Base-by-base conservation (phyloP, 2,329 filamentous ascomycete genomes). In the Plenodomus biglobosus region DNA sequence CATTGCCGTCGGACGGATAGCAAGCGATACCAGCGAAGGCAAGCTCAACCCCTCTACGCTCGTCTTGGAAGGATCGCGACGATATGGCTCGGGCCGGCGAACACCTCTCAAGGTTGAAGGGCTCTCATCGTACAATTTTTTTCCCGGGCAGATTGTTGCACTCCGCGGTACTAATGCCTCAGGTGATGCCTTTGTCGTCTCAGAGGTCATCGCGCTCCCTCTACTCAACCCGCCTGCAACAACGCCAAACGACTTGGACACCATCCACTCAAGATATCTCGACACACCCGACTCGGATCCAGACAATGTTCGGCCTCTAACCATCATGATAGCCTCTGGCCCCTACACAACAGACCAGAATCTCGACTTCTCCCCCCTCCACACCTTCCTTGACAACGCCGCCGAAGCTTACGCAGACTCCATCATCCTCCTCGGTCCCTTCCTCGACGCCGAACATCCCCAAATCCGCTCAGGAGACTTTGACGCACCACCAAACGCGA, bases 341-440 rank as follows among this genome's bases (percentile, higher is more conserved):
- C 94, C 94, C 0, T 99, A 95, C 72, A 96, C 92, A 0, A 85
- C 91, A 2, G 92, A 97, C 59, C 88, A 92, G 63, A 95, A 95
- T 65, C 84, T 99, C 38, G 87, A 91, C 57, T 99, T 92, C 66
- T 88, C 95, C 63, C 88, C 92, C 7, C 77, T 99, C 1, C 85
- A 91, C 62, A 84, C 88, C 22, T 80, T 99, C 15, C 92, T 92
- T 67, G 81, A 82, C 58, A 85, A 86, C 61, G 91, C 92, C 8
- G 85, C 84, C 15, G 84, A 90, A 55, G 82, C 80, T 18, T 85
- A 83, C 55, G 88, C 86, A 10, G 94, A 99, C 68, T 83, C 84
- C 2, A 75, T 99, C 21, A 80, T 97, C 37, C 78, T 99, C 8
- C 78, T 83, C 3, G 94, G 94, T 0, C 94, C 94, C 0, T 96